Evolutionary conservation across 371 early-diverging fungal genomes (phyloP), one percentile per base, ranked within the genome.

Genomic region (Rhizoclosmatium hyalinum): DNA sequence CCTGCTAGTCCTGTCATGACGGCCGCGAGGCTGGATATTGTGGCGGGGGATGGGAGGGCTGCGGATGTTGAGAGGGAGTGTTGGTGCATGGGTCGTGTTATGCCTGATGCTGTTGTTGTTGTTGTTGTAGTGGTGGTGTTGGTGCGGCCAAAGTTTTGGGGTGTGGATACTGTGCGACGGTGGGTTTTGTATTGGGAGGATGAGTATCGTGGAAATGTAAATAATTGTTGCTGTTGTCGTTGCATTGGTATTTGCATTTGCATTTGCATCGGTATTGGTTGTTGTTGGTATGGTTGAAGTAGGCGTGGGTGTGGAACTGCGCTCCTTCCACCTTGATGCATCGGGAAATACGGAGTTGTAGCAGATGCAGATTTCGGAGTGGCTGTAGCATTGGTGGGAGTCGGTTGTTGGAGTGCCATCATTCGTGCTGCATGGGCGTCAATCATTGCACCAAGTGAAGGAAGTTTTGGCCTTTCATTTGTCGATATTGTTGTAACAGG

Each of bases 21-120:
- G 10, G 65, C 65, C 8, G 65, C 46, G 17, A 61, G 61, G 21
- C 14, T 32, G 19, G 65, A 12, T 42, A 14, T 2, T 44, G 65
- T 43, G 10, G 42, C 46, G 10, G n/a, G 32, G 19, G 10, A 12
- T 14, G 19, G 17, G 55, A 54, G 14, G 55, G 19, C 14, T 10
- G 61, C 61, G 61, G 61, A 60, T 12, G 61, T 60, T 14, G 61
- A 60, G 41, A 24, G 61, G 10, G 61, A 60, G 2, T 60, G 41
- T 60, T 60, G 61, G 61, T 60, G 61, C 41, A 21, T 41, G 61
- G 61, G 61, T 14, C 61, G 61, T 0, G 12, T 21, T 21, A 10
- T 8, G 21, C 14, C 17, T 54, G 55, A 17, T 0, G 19, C 55
- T 54, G 55, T 54, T 54, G 14, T 54, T 54, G 55, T 19, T 54